Evolutionary conservation across 345 rosid species (phyloP), one percentile per base, ranked within the genome.

Genomic region (Garcia nutans): DNA sequence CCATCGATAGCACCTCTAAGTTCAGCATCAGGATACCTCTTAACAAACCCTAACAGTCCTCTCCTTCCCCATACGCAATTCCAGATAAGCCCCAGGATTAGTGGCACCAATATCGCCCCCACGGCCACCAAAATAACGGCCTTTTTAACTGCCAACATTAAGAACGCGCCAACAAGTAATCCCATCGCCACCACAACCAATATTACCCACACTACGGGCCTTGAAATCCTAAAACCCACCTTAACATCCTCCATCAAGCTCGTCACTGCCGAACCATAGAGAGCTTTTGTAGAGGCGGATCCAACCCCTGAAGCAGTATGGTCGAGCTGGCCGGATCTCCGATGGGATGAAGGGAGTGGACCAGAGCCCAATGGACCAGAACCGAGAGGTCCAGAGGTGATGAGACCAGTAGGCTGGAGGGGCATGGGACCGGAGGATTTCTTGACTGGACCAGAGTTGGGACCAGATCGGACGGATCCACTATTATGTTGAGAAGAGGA

Each of bases 1-100:
- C 99, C 99, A 88, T 94, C 97, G 73, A 85, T 79, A 57, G 99
- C 97, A 52, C 93, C 94, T 87, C 99, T 89, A 75, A 93, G 97
- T 85, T 88, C 97, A 50, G 94, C 88, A 81, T 94, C 96, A 6
- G 97, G 94, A 77, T 86, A 88, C 74, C 85, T 85, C 70, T 72
- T 82, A 62, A 94, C 84, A 85, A 78, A 91, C 74, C 88, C 84
- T 80, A 91, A 33, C 81, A 94, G 59, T 6, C 97, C 97, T 77
- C 79, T 90, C 77, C 89, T 91, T 79, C 92, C 89, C 93, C 92
- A 85, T 12, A 78, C 76, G 23, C 89, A 92, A 70, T 92, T 94
- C 97, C 97, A 94, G 1, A 87, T 19, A 68, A 87, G 72, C 28
- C 84, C 90, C 76, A 87, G 62, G 15, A 87, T 52, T 24, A 90